Percentiles rank a stretch among this genome's conserved stretches.
Evolutionary conservation across 345 rosid genomes (phyloP).

Genomic region (Noccaea bulbosa): DNA sequence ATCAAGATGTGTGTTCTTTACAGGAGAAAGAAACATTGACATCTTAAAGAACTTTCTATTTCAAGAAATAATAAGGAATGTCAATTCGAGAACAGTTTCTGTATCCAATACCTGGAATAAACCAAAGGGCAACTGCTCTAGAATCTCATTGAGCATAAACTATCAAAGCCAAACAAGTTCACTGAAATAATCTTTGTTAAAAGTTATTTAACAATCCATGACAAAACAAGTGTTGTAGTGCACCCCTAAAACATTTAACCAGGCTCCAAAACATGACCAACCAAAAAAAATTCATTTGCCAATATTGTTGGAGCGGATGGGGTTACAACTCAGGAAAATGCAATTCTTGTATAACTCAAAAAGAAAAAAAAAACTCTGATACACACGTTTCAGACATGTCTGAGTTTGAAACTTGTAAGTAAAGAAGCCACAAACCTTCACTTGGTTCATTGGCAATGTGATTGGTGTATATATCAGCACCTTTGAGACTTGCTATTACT

Average conservation of each 20-base stretch:
- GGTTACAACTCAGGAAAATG: constrained; percentile 32
- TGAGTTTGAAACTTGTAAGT: constrained; percentile 33
- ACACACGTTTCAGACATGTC: constrained; percentile 32
- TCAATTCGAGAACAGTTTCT: constrained; percentile 5
- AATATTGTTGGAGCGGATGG: constrained; percentile 35
- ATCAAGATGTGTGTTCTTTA: constrained; percentile 6
- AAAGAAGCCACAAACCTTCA: constrained; percentile 43
- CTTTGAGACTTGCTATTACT: constrained; percentile 33
- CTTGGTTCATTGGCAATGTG: constrained; percentile 32
- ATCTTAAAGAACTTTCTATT: constrained; percentile 14
- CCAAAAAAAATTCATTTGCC: constrained; percentile 30
- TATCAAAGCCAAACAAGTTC: constrained; percentile 12
- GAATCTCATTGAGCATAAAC: constrained; percentile 14
- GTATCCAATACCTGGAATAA: constrained; percentile 8
- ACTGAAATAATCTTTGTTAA: constrained; percentile 36
- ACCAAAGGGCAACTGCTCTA: constrained; percentile 15
- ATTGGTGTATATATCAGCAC: constrained; percentile 19
- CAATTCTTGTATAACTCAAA: constrained; percentile 31
- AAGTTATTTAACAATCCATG: constrained; percentile 32
- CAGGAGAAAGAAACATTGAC: constrained; percentile 13
- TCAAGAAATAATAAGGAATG: constrained; percentile 7
- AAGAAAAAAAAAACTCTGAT: background rate
- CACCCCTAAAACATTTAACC: constrained; percentile 41
- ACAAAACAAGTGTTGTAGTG: constrained; percentile 40
- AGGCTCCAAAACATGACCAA: constrained; percentile 45